phyloP scores from a whole-genome alignment of 2,329 filamentous ascomycete genomes.

The Drechmeria coniospora region DNA sequence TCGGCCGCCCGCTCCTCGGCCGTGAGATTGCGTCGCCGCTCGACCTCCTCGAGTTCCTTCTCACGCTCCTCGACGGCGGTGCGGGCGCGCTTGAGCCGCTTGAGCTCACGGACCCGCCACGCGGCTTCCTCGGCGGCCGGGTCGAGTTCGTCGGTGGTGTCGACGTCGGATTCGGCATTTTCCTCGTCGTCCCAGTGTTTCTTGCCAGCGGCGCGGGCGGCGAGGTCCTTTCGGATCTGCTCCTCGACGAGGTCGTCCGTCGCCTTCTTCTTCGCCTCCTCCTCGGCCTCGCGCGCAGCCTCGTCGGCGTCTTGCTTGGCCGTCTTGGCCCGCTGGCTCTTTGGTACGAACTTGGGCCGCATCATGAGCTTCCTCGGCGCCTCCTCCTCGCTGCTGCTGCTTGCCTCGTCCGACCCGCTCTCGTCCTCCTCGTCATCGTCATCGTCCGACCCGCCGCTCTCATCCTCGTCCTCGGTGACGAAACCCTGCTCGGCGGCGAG shows the following conservation, averaged over 20 bases:
- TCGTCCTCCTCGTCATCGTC: conserved; percentile 10
- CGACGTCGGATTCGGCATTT: conserved; percentile 56
- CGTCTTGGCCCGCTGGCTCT: conserved; percentile 31
- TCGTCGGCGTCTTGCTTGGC: conserved; percentile 18
- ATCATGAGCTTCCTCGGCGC: conserved; percentile 41
- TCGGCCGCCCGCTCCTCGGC: conserved; percentile 75
- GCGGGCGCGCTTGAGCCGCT: conserved; percentile 74
- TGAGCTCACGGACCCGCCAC: conserved; percentile 86
- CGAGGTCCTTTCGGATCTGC: conserved; percentile 69
- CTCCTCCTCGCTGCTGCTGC: conserved; percentile 36
- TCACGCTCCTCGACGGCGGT: conserved; percentile 73
- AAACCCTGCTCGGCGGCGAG: conserved; percentile 45
- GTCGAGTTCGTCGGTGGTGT: conserved; percentile 78
- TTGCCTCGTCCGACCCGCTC: conserved; percentile 16
- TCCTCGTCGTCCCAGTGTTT: conserved; percentile 80
- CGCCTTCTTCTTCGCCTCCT: conserved; percentile 50
- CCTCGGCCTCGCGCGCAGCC: conserved; percentile 28
- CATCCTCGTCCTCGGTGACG: conserved; percentile 39
- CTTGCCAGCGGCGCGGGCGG: conserved; percentile 58
- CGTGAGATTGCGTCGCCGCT: conserved; percentile 73
- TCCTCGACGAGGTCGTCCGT: conserved; percentile 73
- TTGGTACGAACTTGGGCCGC: conserved; percentile 48
- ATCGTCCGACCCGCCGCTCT: conserved; percentile 25
- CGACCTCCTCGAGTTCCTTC: conserved; percentile 74
- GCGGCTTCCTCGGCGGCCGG: conserved; percentile 78